phyloP scores from a whole-genome alignment of 1,284 basidiomycete species.

The Polyporus tsugae region DNA sequence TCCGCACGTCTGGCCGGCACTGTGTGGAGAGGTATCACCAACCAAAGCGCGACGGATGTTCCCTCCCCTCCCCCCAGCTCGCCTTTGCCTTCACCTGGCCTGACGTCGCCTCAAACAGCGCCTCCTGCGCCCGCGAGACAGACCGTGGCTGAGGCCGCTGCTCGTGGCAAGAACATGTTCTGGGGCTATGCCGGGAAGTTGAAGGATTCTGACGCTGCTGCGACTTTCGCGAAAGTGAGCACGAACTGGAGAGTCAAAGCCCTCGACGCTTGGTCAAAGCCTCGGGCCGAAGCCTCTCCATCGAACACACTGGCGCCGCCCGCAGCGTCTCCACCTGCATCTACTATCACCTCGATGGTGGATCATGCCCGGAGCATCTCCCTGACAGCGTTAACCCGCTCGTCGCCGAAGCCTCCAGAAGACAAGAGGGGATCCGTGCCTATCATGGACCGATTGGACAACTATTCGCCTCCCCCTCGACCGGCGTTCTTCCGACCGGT shows the following conservation, averaged over 20 bases:
- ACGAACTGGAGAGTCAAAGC: slow-evolving; percentile 78
- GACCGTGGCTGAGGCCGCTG: slow-evolving; percentile 23
- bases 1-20: slow-evolving; percentile 62
- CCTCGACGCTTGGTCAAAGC: slow-evolving; percentile 45
- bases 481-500: slow-evolving; percentile 66
- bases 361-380: slow-evolving; percentile 34
- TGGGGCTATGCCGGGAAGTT: slow-evolving; percentile 79
- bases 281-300: slow-evolving; percentile 28
- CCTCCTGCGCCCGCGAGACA: slow-evolving; percentile 31
- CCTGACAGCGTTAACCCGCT: slow-evolving; percentile 23
- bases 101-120: slow-evolving; percentile 39
- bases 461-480: slow-evolving; percentile 62
- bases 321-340: slow-evolving; percentile 22
- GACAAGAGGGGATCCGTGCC: slow-evolving; percentile 54
- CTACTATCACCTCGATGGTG: slow-evolving; percentile 23
- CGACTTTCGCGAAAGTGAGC: slow-evolving; percentile 73
- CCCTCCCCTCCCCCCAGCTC: slow-evolving; percentile 53
- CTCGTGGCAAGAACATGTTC: slow-evolving; percentile 45
- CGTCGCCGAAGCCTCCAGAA: slow-evolving; percentile 25
- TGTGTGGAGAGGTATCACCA: slow-evolving; percentile 79
- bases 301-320: slow-evolving; percentile 26
- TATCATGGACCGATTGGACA: slow-evolving; percentile 46
- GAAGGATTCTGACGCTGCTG: slow-evolving; percentile 75
- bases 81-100: slow-evolving; percentile 42
- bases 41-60: slow-evolving; percentile 74